Percentiles rank a stretch among this genome's conserved stretches.
These are phyloP conservation scores for Trametes sp. DNA, from an alignment of 1,284 basidiomycete species.

Conservation along the genomic window DNA sequence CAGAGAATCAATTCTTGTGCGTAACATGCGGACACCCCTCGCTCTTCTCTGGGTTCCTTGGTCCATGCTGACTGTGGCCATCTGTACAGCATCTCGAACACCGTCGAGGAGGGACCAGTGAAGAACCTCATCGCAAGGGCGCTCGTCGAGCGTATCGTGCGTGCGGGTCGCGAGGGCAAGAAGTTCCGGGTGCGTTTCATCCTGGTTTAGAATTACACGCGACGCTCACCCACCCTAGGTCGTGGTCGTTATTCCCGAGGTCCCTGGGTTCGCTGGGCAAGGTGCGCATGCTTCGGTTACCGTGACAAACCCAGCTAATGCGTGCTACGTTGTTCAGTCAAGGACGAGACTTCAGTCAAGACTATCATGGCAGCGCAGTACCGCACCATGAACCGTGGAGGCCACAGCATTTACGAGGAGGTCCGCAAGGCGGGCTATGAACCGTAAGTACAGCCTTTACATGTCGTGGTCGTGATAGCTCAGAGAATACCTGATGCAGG, in stretches of 20 bases:
- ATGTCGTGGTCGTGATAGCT: background rate
- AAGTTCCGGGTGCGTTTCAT: slow-evolving; percentile 77
- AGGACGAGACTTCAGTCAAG: slow-evolving; percentile 73
- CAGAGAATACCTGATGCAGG: slow-evolving; percentile 46
- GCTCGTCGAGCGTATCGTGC: slow-evolving; percentile 82
- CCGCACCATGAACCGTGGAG: slow-evolving; percentile 88
- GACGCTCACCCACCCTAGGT: slow-evolving; percentile 53
- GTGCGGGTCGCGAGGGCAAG: slow-evolving; percentile 71
- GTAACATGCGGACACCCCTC: slow-evolving; percentile 42
- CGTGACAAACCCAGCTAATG: background rate
- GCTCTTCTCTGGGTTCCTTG: too few relatives aligned
- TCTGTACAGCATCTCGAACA: slow-evolving; percentile 74
- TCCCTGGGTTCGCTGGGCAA: slow-evolving; percentile 80
- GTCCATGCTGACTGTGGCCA: background rate
- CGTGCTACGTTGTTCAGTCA: slow-evolving; percentile 57
- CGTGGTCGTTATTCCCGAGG: slow-evolving; percentile 83
- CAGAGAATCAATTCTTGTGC: slow-evolving; percentile 95
- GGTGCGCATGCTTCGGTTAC: slow-evolving; percentile 1
- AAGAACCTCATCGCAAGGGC: slow-evolving; percentile 87
- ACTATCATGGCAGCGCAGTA: slow-evolving; percentile 87
- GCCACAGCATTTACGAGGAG: slow-evolving; percentile 85
- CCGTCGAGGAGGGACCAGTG: slow-evolving; percentile 68
- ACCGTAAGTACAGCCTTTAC: slow-evolving; percentile 59
- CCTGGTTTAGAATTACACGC: background rate
- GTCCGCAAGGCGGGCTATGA: slow-evolving; percentile 83